These are phyloP conservation scores for grape (Vitis vinifera) DNA, from an alignment of 164 flowering plant species.

Conservation along the genomic window DNA sequence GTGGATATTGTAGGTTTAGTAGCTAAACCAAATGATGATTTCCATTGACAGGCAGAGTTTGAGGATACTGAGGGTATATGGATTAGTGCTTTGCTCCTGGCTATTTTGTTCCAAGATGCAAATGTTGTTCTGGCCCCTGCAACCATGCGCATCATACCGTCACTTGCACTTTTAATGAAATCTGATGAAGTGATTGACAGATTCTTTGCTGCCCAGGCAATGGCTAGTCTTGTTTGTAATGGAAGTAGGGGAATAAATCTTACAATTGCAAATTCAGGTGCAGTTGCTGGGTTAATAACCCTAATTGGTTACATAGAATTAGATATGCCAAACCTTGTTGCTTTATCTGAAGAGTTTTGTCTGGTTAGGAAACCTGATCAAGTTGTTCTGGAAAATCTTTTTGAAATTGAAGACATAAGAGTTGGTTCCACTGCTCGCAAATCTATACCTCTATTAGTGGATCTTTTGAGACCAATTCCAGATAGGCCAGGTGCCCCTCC, in stretches of 20 bases:
- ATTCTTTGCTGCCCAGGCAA: constrained; percentile 80
- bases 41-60: constrained; percentile 59
- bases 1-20: neutral
- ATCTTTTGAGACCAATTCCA: constrained; percentile 82
- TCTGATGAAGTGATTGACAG: constrained; percentile 76
- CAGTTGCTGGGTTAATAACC: constrained; percentile 60
- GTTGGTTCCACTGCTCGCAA: constrained; percentile 70
- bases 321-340: constrained; percentile 68
- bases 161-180: constrained; percentile 59
- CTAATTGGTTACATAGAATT: constrained; percentile 66
- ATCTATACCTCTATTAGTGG: constrained; percentile 77
- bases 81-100: constrained; percentile 70
- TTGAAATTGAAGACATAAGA: constrained; percentile 77
- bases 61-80: constrained; percentile 77
- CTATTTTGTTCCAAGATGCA: constrained; percentile 73
- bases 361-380: constrained; percentile 64
- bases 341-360: constrained; percentile 70
- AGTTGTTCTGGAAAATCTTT: constrained; percentile 66
- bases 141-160: constrained; percentile 65
- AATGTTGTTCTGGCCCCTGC: constrained; percentile 52
- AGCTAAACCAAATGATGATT: neutral
- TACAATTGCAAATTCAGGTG: constrained; percentile 80
- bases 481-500: constrained; percentile 89
- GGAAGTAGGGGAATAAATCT: constrained; percentile 59
- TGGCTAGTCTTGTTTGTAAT: constrained; percentile 73